Conservation (phyloP, 257 asterid genomes). For the Nicotiana knightiana region DNA sequence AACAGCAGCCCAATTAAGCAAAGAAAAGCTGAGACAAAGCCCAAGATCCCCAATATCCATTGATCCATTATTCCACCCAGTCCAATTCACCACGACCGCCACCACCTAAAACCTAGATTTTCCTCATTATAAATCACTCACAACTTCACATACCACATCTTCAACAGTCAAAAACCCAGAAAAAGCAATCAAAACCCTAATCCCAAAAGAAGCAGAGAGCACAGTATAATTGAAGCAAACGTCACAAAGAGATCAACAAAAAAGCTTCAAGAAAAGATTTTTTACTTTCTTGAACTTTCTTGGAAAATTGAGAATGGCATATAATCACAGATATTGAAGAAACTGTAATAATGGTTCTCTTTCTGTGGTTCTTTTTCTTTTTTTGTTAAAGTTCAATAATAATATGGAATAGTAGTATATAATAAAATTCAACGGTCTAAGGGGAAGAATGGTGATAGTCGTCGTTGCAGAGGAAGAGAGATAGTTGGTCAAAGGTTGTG, state of each 20-base stretch:
- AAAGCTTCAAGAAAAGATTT: constrained; percentile 6
- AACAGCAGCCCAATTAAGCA: constrained; percentile 38
- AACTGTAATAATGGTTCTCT: neutral
- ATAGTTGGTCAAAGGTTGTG: constrained; percentile 25
- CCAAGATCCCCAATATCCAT: constrained; percentile 38
- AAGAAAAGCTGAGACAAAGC: constrained; percentile 25
- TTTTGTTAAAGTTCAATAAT: neutral
- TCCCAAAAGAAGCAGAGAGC: neutral
- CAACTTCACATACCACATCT: constrained; percentile 11
- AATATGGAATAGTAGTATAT: neutral
- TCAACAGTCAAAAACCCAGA: neutral
- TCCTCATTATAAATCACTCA: constrained; percentile 12
- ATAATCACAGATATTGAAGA: neutral
- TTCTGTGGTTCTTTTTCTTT: neutral
- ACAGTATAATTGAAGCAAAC: neutral
- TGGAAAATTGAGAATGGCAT: constrained; percentile 3
- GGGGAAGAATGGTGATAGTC: neutral
- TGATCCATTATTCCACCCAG: constrained; percentile 49
- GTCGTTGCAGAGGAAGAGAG: constrained; percentile 10
- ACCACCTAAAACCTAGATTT: constrained; percentile 8
- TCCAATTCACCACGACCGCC: constrained; percentile 23
- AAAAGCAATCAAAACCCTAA: constrained; percentile 11
- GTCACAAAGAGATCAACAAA: neutral
- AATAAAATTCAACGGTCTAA: constrained; percentile 9
- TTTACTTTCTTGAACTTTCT: neutral